Evolutionary conservation across 768 basidiomycete species (phyloP), one percentile per base, ranked within the genome.

Genomic region (Tephrocybe sp.): DNA sequence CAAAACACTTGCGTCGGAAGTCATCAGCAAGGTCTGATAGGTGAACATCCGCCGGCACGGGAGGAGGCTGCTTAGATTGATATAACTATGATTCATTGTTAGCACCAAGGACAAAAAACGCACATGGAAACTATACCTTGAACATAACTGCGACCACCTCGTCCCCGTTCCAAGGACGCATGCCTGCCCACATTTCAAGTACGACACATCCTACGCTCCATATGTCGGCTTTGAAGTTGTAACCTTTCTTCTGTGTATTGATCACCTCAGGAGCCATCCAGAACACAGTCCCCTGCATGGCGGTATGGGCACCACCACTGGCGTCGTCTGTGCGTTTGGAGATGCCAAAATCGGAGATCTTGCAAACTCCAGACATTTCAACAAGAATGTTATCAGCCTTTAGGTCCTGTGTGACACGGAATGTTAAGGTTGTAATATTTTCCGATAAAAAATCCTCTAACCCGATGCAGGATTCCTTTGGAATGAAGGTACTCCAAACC

Each of bases 181-280:
- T 81, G n/a, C 97, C 97, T 17, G 91, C 89, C 87, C 93, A 96
- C 97, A 99, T 99, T 68, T 99, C 97, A 57, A 98, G 76, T 13
- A 96, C 89, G n/a, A 98, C 91, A 71, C 97, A 99, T 1, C 97
- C 97, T 4, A 98, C 81, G 67, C 92, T 94, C 97, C 97, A 99
- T 57, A 99, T 96, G 64, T 99, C 97, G 44, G 97, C 85, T 72
- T 99, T 98, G 63, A 88, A 92, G 60, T 92, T 95, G 67, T 98
- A 98, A 0, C 93, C 93, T 60, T 88, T 87, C 67, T 86, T 85
- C 66, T 88, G 82, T 32, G 89, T 85, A 55, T 92, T 86, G 53
- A 93, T 82, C 48, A 97, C 92, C 72, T 93, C 95, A 0, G 95
- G 95, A 9, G 95, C 95, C 96, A 98, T 98, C 96, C 97, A 99